A percentile compares a stretch with the other conserved stretches of the same genome.
phyloP scores from a whole-genome alignment of 352 stramenopile species.

The Globisporangium alternatum region DNA sequence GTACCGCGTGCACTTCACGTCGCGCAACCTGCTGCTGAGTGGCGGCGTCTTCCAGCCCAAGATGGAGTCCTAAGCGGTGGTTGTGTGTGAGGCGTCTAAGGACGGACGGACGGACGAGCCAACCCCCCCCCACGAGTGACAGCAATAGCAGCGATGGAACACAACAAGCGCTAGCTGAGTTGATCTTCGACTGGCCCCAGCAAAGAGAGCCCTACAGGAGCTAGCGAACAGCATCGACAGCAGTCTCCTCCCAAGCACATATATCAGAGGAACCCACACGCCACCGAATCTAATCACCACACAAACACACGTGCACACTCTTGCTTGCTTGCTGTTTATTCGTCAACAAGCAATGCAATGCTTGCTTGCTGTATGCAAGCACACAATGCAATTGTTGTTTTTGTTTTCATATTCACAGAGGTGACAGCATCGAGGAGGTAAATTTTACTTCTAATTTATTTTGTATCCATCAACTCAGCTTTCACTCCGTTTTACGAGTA shows the following conservation, averaged over 20 bases:
- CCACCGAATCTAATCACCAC: constrained; percentile 8
- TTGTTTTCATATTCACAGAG: constrained; percentile 9
- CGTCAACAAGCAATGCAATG: neutral
- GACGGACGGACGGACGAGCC: neutral
- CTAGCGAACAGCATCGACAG: neutral
- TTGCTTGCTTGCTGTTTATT: neutral
- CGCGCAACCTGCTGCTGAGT: constrained; percentile 75
- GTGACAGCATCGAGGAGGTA: too few species aligned
- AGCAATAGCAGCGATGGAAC: neutral
- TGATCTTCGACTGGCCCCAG: neutral
- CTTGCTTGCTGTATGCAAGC: neutral
- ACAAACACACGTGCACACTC: neutral
- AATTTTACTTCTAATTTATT: too few species aligned
- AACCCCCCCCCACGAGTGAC: neutral
- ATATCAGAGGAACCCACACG: neutral
- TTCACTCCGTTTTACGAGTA: too few species aligned
- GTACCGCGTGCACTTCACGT: constrained; percentile 78
- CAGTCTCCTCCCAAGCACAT: neutral
- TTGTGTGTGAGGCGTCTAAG: neutral
- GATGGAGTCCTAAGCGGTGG: constrained; percentile 34
- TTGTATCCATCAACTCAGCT: too few species aligned
- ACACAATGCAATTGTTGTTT: neutral
- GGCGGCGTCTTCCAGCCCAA: constrained; percentile 70
- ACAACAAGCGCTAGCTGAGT: neutral
- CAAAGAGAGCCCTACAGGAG: neutral